These are phyloP conservation scores for Boletus eberwhitei DNA, from an alignment of 768 basidiomycete genomes.

Conservation along the genomic window DNA sequence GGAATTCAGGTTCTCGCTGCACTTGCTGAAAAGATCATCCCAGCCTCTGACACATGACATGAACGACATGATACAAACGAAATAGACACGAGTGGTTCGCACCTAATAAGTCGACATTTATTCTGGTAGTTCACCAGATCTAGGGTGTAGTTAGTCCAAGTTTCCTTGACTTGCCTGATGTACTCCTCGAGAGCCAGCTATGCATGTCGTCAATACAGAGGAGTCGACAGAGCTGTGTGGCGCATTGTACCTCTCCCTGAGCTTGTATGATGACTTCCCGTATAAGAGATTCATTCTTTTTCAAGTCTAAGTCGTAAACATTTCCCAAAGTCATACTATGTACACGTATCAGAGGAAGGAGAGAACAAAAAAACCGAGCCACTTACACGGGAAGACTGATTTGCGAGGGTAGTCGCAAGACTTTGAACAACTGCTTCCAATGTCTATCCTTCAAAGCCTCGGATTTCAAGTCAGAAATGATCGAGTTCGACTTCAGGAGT, in stretches of 20 bases:
- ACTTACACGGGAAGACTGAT: conserved; percentile 73
- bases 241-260: conserved; percentile 77
- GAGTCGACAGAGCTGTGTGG: not conserved
- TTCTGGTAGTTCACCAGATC: conserved; percentile 99
- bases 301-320: conserved; percentile 95
- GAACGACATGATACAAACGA: not conserved
- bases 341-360: conserved; percentile 3
- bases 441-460: conserved; percentile 97
- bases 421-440: conserved; percentile 97
- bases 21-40: conserved; percentile 97
- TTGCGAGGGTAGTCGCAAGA: conserved; percentile 67
- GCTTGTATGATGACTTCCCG: conserved; percentile 97
- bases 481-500: conserved; percentile 82
- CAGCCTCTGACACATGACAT: conserved; percentile 61
- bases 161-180: conserved; percentile 94
- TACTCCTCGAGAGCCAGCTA: conserved; percentile 96
- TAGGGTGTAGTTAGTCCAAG: conserved; percentile 92
- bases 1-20: conserved; percentile 95
- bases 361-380: conserved; percentile 8
- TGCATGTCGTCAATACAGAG: conserved; percentile 19
- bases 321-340: conserved; percentile 89
- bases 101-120: conserved; percentile 94
- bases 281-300: conserved; percentile 85
- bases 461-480: conserved; percentile 93
- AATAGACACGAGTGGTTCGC: conserved; percentile 6